Evolutionary conservation across 2,329 filamentous ascomycete genomes (phyloP), one percentile per base, ranked within the genome.

Genomic region (Gnomoniopsis smithogilvyi): DNA sequence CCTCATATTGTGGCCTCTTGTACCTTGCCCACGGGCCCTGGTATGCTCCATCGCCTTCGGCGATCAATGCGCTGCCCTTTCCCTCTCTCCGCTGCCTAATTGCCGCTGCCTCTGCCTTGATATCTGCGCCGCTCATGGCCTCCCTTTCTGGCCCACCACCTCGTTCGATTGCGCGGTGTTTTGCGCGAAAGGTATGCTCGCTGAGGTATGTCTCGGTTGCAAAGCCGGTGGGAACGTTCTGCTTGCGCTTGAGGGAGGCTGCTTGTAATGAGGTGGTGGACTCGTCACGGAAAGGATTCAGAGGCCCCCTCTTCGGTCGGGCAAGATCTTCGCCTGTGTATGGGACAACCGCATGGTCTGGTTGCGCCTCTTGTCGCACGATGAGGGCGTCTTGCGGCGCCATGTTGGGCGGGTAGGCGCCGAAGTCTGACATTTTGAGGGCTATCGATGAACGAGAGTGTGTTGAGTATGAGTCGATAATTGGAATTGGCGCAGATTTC

Each of bases 21-120:
- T 96, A 96, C 70, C 83, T 87, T 10, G 95, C 96, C 96, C 96
- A 99, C 0, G 95, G 96, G 0, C 96, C 96, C 41, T 96, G 83
- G 73, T 99, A 99, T 49, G 92, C 88, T 56, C 88, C 89, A 8
- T 92, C 87, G 0, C 95, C 95, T 67, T 96, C 93, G 0, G 93
- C 89, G 43, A 97, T 82, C 19, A 87, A 86, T 46, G 92, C 85
- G 70, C 94, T 87, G 51, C 95, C 95, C 70, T 95, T 97, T 65
- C 79, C 86, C 73, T 98, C 92, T 62, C 95, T 82, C 66, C 88
- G 90, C n/a, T 87, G 80, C 51, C 89, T 80, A 72, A 92, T 77
- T 60, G 78, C 79, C 41, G 85, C 85, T 6, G 88, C 86, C 58
- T 87, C 83, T 64, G 90, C 89, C 73, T 96, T 97, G 30, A 84